Evolutionary conservation across 768 basidiomycete genomes (phyloP), one percentile per base, ranked within the genome.

Genomic region (Harrya chromipes): DNA sequence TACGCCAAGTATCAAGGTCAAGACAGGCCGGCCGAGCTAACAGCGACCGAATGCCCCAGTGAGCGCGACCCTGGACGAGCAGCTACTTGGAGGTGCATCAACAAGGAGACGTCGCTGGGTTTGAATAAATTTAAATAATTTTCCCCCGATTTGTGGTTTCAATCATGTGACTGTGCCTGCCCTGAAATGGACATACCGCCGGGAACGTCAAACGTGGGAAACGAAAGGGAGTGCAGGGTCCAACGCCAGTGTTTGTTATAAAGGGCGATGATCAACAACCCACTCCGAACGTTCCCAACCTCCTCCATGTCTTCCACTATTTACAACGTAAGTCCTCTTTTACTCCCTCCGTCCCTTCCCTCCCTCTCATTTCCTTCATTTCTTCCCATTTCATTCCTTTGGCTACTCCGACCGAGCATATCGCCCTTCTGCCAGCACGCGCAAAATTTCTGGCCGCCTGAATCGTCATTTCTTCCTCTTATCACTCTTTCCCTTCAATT

Each of bases 181-280:
- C 61, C 60, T 16, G 40, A 66, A 62, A 56, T 55, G 54, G 62
- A 68, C 48, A 58, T 68, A 47, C 66, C 66, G 66, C 62, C 66
- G 66, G 66, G 52, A 70, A 59, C 54, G 64, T 52, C 66, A 64
- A 57, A 57, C 68, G 66, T 68, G 66, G 57, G 66, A 68, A 67
- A 65, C 60, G 56, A 64, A 64, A 56, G 52, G 45, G 43, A 60
- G 56, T 53, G 66, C 64, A 68, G 66, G 68, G 66, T 57, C 66
- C 64, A 59, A 68, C 55, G 31, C 46, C 62, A 68, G 59, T 55
- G 58, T 62, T 64, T 59, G 56, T 68, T 70, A 68, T 68, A 68
- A 68, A 68, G 66, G 61, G 66, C 68, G 66, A 70, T 70, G 66
- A 68, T 68, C 66, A 68, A 70, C 66, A 64, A n/a, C 59, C 65